Base-by-base conservation (phyloP, 1,284 basidiomycete species). In the Sanghuangporus sanghuang region DNA sequence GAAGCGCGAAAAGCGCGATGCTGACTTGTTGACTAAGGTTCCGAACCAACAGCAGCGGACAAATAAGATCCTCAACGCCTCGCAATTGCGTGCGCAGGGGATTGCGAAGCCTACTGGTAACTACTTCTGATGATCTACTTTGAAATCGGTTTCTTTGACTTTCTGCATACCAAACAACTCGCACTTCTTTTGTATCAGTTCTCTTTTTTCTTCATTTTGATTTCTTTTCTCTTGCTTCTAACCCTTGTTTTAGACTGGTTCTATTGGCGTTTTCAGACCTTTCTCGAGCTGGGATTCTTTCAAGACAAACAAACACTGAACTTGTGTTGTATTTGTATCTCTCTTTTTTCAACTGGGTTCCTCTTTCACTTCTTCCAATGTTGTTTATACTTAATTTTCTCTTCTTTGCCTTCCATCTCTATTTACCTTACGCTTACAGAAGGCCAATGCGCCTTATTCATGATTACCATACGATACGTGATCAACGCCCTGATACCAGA, bases 51-150 rank as follows among this genome's bases (percentile, higher is more conserved):
- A 12, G 48, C 14, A 32, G 21, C 38, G 57, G 16, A 40, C 16
- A 8, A 53, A 35, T 21, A 52, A 49, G n/a, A 49, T 57, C 3
- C 21, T 23, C 16, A 63, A 54, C 21, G 57, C 56, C 32, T 59
- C 57, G 36, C 57, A 63, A 32, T 36, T 63, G 46, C 56, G 62
- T 38, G 53, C 54, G 35, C 54, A 58, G 18, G 36, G 59, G 23
- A 12, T 49, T 23, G 36, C 49, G n/a, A 40, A 39, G 36, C 59
- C 59, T 42, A 2, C n/a, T 39, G 60, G 52, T 32, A 61, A 61
- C 40, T 61, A 55, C 35, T 55, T 61, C 52, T 61, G 39, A 61
- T 42, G 16, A 5, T 14, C 38, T 38, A 16, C 18, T 54, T 38
- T 27, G 14, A 3, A 3, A 18, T 49, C 3, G n/a, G 5, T 27